phyloP scores from a whole-genome alignment of 2,329 filamentous ascomycete species.

The Pseudocercospora ulei region DNA sequence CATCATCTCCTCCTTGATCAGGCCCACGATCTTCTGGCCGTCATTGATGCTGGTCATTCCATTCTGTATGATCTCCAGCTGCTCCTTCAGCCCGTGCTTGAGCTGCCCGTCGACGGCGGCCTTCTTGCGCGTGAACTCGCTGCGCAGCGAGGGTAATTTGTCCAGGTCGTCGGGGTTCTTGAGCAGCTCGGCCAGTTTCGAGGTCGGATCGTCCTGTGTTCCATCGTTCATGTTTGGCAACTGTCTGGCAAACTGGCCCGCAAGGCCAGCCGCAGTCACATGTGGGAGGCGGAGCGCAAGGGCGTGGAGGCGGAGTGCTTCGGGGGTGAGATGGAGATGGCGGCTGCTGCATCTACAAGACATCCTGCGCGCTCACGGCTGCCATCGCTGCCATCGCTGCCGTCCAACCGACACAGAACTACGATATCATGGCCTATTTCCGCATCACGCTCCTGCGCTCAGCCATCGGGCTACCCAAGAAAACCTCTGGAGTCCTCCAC shows the following conservation, averaged over 20 bases:
- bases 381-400: too few species aligned
- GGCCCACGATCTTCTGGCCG: slow-evolving; percentile 80
- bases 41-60: slow-evolving; percentile 84
- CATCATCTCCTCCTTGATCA: slow-evolving; percentile 97
- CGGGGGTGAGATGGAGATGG: too few species aligned
- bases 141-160: slow-evolving; percentile 81
- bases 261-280: too few species aligned
- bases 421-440: slow-evolving; percentile 59
- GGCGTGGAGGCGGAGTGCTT: too few species aligned
- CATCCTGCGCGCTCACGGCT: too few species aligned
- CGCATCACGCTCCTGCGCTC: slow-evolving; percentile 83
- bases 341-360: too few species aligned
- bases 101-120: slow-evolving; percentile 81
- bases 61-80: slow-evolving; percentile 86
- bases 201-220: slow-evolving; percentile 29
- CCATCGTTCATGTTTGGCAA: slow-evolving; percentile 31
- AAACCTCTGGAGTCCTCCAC: slow-evolving; percentile 68
- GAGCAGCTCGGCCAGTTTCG: slow-evolving; percentile 80
- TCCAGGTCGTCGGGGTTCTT: slow-evolving; percentile 95
- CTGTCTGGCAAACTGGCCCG: too few species aligned
- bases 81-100: slow-evolving; percentile 75
- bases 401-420: too few species aligned
- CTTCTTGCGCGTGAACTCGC: slow-evolving; percentile 92
- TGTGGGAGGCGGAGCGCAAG: too few species aligned
- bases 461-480: slow-evolving; percentile 71